A percentile compares a stretch with the other conserved stretches of the same genome.
These are phyloP conservation scores for Verruconis gallopava DNA, from an alignment of 2,329 filamentous ascomycete species.

Conservation along the genomic window DNA sequence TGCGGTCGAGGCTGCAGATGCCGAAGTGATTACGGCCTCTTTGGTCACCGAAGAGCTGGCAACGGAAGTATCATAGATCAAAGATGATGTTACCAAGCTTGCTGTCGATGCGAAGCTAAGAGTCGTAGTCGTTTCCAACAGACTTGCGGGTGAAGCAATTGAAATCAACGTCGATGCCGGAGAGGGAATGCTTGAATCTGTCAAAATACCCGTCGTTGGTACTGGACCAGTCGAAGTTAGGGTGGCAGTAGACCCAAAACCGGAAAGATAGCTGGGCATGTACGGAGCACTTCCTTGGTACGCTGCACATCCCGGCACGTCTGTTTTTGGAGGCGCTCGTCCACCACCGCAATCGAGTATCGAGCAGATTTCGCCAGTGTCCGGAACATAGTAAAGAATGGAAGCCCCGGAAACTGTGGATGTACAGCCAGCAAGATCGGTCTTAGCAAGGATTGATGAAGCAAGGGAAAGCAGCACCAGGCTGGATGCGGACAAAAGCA, in stretches of 20 bases:
- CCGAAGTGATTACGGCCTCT: not conserved
- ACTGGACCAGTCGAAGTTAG: not conserved
- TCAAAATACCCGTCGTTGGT: not conserved
- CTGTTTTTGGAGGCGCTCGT: conserved; percentile 49
- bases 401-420: conserved; percentile 30
- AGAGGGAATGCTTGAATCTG: not conserved
- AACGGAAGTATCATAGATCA: not conserved
- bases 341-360: conserved; percentile 56
- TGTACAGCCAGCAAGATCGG: conserved; percentile 33
- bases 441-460: conserved; percentile 20
- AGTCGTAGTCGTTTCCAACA: not conserved
- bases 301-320: conserved; percentile 44
- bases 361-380: conserved; percentile 50
- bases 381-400: conserved; percentile 48
- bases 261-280: conserved; percentile 36
- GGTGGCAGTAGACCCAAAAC: conserved; percentile 14
- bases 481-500: conserved; percentile 16
- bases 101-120: not conserved
- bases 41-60: not conserved
- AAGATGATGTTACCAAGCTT: not conserved
- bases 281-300: conserved; percentile 46
- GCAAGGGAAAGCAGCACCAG: conserved; percentile 19
- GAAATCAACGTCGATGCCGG: not conserved
- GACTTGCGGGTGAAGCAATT: not conserved
- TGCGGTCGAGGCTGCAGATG: not conserved